These are phyloP conservation scores for Toxoplasma gondii DNA, from an alignment of 169 alveolate genomes.

Conservation along the genomic window DNA sequence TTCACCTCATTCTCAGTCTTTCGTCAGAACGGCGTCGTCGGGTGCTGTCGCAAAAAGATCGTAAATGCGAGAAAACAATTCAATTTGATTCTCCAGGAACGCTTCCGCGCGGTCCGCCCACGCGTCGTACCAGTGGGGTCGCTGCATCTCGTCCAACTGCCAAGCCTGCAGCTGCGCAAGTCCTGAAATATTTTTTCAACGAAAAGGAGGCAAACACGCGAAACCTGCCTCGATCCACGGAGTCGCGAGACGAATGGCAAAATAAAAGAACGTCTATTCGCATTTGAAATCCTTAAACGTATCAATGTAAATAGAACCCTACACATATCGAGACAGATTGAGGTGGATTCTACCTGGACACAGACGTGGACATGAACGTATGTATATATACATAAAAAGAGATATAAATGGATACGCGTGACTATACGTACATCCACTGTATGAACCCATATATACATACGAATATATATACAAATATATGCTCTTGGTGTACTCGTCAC, in stretches of 20 bases:
- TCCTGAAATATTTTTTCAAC: not conserved
- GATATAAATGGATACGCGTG: too few relatives aligned
- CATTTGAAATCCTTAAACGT: too few relatives aligned
- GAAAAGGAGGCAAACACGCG: not conserved
- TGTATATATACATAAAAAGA: too few relatives aligned
- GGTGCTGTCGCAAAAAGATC: not conserved
- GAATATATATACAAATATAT: not conserved
- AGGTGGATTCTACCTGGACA: too few relatives aligned
- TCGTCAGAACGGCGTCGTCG: too few relatives aligned
- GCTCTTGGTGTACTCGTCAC: not conserved
- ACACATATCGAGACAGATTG: too few relatives aligned
- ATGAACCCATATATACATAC: not conserved
- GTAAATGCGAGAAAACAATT: not conserved
- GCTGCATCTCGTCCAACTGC: not conserved
- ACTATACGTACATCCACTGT: too few relatives aligned
- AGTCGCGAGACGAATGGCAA: not conserved
- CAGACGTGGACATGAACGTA: too few relatives aligned
- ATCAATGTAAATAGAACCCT: too few relatives aligned
- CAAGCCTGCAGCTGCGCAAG: not conserved
- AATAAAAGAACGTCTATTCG: not conserved
- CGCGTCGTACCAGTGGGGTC: constrained; percentile 42
- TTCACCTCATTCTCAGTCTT: too few relatives aligned
- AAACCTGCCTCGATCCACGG: not conserved
- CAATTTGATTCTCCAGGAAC: not conserved
- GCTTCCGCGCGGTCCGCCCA: not conserved